These are phyloP conservation scores for Rhodotorula sp. DNA, from an alignment of 1,284 basidiomycete species.

Conservation along the genomic window DNA sequence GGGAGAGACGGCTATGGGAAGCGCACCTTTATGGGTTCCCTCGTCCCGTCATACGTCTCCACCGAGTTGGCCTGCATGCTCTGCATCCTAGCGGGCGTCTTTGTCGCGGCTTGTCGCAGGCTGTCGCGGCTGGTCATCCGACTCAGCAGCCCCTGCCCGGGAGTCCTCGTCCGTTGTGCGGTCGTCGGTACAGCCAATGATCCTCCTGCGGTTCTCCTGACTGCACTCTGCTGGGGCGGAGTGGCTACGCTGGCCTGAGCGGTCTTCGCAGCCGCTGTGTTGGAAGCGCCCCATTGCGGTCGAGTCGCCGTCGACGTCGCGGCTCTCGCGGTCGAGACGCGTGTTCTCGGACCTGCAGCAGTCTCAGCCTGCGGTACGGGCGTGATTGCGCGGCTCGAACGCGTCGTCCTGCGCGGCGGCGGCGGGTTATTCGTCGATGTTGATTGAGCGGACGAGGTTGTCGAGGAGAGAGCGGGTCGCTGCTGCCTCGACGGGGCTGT, in stretches of 20 bases:
- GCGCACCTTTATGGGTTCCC: constrained; percentile 46
- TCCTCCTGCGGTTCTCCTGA: not conserved
- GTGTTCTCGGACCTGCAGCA: constrained; percentile 1
- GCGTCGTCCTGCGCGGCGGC: constrained; percentile 16
- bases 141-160: constrained; percentile 12
- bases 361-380: constrained; percentile 1
- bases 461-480: not conserved
- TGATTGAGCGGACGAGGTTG: not conserved
- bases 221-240: not conserved
- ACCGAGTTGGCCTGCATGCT: not conserved
- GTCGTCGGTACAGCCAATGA: constrained; percentile 11
- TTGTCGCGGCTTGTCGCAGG: constrained; percentile 4
- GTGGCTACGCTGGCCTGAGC: not conserved
- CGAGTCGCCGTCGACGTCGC: not conserved
- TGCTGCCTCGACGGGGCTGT: not conserved
- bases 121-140: constrained; percentile 26
- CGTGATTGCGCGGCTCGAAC: constrained; percentile 16
- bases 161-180: constrained; percentile 1
- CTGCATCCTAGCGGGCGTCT: constrained; percentile 3
- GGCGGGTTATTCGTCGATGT: not conserved
- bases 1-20: not conserved
- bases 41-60: constrained; percentile 27
- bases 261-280: not conserved
- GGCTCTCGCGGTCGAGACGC: not conserved
- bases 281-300: not conserved